Evolutionary conservation across 192 early-diverging fungal species (phyloP).

Genomic region (Lobosporangium transversale): DNA sequence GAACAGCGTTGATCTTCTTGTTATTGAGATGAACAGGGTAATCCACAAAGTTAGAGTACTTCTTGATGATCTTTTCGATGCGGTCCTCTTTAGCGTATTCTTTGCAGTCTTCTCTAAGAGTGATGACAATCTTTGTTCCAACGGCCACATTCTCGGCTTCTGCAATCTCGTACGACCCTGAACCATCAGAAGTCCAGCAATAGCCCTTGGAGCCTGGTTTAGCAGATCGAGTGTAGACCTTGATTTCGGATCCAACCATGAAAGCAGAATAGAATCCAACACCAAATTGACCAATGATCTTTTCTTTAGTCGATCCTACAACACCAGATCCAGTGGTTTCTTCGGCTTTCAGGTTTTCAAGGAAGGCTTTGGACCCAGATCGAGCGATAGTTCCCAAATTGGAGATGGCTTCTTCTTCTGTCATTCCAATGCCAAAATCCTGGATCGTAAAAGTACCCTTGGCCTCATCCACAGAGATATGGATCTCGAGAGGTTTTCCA

Average conservation of each 20-base stretch:
- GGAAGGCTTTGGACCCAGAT: slow-evolving; percentile 84
- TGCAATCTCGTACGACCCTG: slow-evolving; percentile 79
- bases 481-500: slow-evolving; percentile 68
- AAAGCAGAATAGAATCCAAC: slow-evolving; percentile 77
- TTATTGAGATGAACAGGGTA: slow-evolving; percentile 69
- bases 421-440: slow-evolving; percentile 89
- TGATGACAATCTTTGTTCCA: slow-evolving; percentile 85
- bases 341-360: slow-evolving; percentile 68
- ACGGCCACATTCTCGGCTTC: slow-evolving; percentile 82
- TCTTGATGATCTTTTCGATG: slow-evolving; percentile 69
- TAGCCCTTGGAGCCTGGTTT: slow-evolving; percentile 70
- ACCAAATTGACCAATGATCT: slow-evolving; percentile 90
- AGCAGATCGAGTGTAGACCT: slow-evolving; percentile 77
- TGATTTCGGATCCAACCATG: slow-evolving; percentile 83
- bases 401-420: slow-evolving; percentile 72
- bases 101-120: slow-evolving; percentile 76
- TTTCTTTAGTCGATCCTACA: slow-evolving; percentile 67
- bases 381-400: slow-evolving; percentile 89
- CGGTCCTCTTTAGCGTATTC: slow-evolving; percentile 62
- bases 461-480: slow-evolving; percentile 62
- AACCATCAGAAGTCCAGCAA: slow-evolving; percentile 83
- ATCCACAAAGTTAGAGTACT: slow-evolving; percentile 73
- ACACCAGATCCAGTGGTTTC: slow-evolving; percentile 28
- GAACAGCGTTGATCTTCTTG: slow-evolving; percentile 66
- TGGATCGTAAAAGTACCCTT: slow-evolving; percentile 66